phyloP scores from a whole-genome alignment of 495 filamentous ascomycete species.

The Chaetomidium leptoderma region DNA sequence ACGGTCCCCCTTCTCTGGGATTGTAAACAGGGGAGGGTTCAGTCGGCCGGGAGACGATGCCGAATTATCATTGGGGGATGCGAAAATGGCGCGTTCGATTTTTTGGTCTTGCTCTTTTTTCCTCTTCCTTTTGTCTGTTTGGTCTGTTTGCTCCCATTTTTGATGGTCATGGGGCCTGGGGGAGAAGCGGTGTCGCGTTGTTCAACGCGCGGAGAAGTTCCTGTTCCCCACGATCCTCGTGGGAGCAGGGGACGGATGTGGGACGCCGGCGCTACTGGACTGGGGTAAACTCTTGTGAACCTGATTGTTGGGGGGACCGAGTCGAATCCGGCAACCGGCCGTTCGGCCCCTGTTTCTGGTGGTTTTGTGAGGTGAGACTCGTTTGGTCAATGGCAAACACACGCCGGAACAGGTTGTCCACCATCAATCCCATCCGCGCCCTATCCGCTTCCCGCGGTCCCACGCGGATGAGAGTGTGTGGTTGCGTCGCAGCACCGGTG shows the following conservation, averaged over 20 bases:
- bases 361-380: not conserved
- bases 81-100: slow-evolving; percentile 20
- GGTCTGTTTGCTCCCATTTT: not conserved
- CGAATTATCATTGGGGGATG: not conserved
- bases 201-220: not conserved
- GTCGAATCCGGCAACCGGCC: slow-evolving; percentile 9
- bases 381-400: not conserved
- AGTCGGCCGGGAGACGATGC: not conserved
- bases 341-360: slow-evolving; percentile 6
- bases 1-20: not conserved
- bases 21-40: not conserved
- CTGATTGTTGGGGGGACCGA: slow-evolving; percentile 7
- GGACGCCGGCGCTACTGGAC: not conserved
- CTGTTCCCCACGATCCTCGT: slow-evolving; percentile 11
- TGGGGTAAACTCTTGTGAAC: too few relatives aligned
- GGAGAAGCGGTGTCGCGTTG: slow-evolving; percentile 1
- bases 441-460: slow-evolving; percentile 7
- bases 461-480: slow-evolving; percentile 16
- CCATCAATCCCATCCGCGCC: not conserved
- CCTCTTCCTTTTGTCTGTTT: slow-evolving; percentile 2
- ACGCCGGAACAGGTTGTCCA: not conserved
- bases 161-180: not conserved
- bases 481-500: slow-evolving; percentile 23
- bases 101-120: not conserved
- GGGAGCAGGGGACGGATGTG: slow-evolving; percentile 11